Evolutionary conservation across 2,329 filamentous ascomycete genomes (phyloP).

Genomic region (Penicillium concentricum): DNA sequence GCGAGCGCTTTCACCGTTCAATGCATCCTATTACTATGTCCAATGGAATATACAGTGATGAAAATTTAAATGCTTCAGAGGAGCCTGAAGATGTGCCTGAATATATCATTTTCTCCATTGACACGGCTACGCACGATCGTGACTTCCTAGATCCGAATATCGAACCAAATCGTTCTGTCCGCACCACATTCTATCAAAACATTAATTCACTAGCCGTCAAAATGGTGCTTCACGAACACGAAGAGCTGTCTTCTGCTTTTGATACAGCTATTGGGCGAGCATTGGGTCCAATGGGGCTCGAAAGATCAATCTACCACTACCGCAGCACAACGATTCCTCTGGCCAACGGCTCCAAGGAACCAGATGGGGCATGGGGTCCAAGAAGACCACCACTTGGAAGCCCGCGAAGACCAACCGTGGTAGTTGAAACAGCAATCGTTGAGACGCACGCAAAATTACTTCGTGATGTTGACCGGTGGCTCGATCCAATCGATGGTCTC

Average conservation of each 20-base stretch:
- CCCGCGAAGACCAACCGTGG: constrained; percentile 1
- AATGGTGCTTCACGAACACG: constrained; percentile 4
- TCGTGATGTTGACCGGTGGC: background rate
- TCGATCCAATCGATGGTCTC: background rate
- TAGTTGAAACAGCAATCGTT: constrained; percentile 1
- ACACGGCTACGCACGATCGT: background rate
- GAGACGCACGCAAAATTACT: background rate
- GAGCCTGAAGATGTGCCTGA: no score
- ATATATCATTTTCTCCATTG: no score
- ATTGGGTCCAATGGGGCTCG: background rate
- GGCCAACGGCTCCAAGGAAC: background rate
- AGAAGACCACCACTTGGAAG: constrained; percentile 1
- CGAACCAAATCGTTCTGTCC: constrained; percentile 2
- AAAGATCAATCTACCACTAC: background rate
- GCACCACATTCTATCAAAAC: constrained; percentile 1
- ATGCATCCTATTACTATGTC: no score
- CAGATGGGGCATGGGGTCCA: background rate
- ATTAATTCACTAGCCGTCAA: constrained; percentile 1
- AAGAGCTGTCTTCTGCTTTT: background rate
- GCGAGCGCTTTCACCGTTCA: no score
- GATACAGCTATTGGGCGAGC: background rate
- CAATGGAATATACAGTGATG: no score
- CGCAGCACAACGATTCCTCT: background rate
- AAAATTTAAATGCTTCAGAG: no score
- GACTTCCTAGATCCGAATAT: constrained; percentile 5